Conservation (phyloP, 78 protist species). For the Trichosphaerium sp. region DNA sequence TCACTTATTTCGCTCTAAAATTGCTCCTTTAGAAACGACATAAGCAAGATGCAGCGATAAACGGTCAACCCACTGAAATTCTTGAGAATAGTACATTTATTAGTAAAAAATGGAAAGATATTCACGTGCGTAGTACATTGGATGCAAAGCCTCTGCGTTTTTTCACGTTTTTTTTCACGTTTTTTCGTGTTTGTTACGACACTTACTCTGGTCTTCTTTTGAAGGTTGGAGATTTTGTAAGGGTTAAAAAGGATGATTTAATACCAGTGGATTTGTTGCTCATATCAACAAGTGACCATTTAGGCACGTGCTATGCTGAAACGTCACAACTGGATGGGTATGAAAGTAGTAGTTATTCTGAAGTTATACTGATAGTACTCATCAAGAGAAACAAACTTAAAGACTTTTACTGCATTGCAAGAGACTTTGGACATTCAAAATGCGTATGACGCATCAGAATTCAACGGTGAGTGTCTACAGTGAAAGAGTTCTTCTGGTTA, state of each 20-base stretch:
- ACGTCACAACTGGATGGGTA: constrained; percentile 87
- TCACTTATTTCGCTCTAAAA: too few species aligned
- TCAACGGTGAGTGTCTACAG: too few species aligned
- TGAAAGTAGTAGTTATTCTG: neutral
- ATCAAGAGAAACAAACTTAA: constrained; percentile 47
- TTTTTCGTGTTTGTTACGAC: neutral
- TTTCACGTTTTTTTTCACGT: neutral
- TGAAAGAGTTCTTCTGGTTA: too few species aligned
- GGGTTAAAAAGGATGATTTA: constrained; percentile 6
- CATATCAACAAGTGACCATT: constrained; percentile 26
- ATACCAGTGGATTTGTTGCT: constrained; percentile 74
- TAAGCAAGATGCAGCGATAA: constrained; percentile 31
- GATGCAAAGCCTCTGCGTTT: neutral
- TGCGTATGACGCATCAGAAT: too few species aligned
- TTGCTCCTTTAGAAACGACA: constrained; percentile 28
- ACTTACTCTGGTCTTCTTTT: neutral
- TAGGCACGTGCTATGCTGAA: constrained; percentile 67
- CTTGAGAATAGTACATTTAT: neutral
- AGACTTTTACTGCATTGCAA: constrained; percentile 12
- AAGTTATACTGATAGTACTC: neutral
- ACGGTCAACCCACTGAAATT: constrained; percentile 5
- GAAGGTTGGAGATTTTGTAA: constrained; percentile 53
- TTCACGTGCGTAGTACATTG: too few species aligned
- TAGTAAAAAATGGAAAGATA: constrained; percentile 17
- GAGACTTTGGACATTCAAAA: constrained; percentile 6